Conservation (phyloP, 768 basidiomycete species). For the Termitomyces sp. region DNA sequence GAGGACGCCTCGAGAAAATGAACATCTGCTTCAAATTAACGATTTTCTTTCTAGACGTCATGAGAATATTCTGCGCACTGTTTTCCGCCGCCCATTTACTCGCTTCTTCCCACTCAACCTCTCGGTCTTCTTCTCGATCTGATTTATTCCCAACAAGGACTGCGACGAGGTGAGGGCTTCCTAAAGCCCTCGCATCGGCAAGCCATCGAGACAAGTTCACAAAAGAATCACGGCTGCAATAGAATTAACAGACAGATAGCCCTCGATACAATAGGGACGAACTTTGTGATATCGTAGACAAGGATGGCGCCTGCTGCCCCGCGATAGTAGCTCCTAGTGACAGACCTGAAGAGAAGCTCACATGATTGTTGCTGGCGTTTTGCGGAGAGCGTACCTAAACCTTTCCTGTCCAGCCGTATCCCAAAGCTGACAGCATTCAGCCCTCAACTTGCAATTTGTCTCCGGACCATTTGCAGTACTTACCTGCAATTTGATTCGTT, state of each 20-base stretch:
- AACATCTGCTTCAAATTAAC: constrained; percentile 51
- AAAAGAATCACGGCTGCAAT: constrained; percentile 80
- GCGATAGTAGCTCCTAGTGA: constrained; percentile 94
- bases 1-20: constrained; percentile 95
- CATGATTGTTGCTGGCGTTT: constrained; percentile 3
- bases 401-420: constrained; percentile 97
- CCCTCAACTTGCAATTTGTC: background rate
- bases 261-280: constrained; percentile 18
- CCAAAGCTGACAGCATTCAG: constrained; percentile 62
- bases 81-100: constrained; percentile 96
- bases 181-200: constrained; percentile 88
- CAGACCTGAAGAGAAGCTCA: constrained; percentile 50
- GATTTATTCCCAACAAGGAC: constrained; percentile 95
- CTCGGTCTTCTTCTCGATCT: constrained; percentile 90
- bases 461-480: constrained; percentile 15
- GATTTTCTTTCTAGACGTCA: background rate
- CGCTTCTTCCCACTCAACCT: constrained; percentile 95
- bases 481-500: constrained; percentile 93
- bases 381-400: constrained; percentile 55
- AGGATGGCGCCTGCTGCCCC: constrained; percentile 90
- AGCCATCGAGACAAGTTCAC: constrained; percentile 84
- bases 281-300: constrained; percentile 94
- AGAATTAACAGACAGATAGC: constrained; percentile 2
- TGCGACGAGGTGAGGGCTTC: constrained; percentile 85
- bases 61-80: constrained; percentile 44